Base-by-base conservation (phyloP, 2,329 filamentous ascomycete species). In the Camptophora hylomeconis region DNA sequence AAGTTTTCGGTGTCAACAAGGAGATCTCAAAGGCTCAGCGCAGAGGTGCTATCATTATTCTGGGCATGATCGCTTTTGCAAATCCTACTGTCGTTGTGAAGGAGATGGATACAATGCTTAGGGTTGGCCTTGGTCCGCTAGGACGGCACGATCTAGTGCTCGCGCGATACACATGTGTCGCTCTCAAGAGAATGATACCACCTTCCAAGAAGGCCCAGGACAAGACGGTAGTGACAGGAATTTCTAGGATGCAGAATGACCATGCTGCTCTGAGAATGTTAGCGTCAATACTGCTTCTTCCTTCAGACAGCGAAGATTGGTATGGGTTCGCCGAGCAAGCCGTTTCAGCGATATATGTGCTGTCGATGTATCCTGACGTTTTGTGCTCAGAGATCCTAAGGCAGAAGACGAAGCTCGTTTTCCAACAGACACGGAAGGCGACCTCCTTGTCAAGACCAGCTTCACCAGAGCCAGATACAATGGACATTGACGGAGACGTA, bases 41-140 rank as follows among this genome's bases (percentile, higher is more conserved):
- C 38, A 72, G 89, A 23, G 89, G 89, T 15, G 77, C 89, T 27
- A 95, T 98, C 50, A 95, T 98, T 40, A 81, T 95, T 5, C 65
- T 98, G 3, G 87, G 92, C 10, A 98, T 98, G 92, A 68, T 98
- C 30, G 86, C 87, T 4, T 75, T 89, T 2, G 89, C 92, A 2
- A 83, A 81, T 38, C 84, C 87, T 0, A 81, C 93, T 40, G 89
- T 98, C 36, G 82, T 92, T 2, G 79, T 94, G 9, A 82, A 80
- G 35, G 87, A 98, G 53, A 92, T 95, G 61, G 87, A 95, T 54
- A 79, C 80, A 0, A 93, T 94, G 71, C 64, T 98, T 11, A 73
- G 81, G 8, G 92, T 92, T 28, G 89, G 89, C 10, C 68, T 98
- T 5, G 87, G 87, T 14, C 58, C 68, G 8, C 68, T 86, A 32